These are phyloP conservation scores for Tylopilus rubrobrunneus DNA, from an alignment of 768 basidiomycete species.

Conservation along the genomic window DNA sequence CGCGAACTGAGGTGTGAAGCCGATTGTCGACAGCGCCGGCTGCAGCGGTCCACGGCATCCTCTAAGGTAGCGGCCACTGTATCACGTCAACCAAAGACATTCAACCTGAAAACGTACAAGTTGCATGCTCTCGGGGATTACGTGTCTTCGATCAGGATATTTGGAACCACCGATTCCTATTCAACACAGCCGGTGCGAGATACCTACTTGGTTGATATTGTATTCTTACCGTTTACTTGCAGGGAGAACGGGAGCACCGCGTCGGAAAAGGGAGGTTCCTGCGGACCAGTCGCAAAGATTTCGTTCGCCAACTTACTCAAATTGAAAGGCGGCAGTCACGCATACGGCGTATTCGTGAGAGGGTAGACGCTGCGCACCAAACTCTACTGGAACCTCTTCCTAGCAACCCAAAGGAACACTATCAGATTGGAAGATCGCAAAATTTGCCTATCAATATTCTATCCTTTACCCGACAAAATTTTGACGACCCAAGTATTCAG, in stretches of 20 bases:
- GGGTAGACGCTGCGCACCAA: background rate
- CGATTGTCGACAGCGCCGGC: too few species aligned
- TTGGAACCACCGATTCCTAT: background rate
- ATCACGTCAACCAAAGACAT: background rate
- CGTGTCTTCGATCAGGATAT: background rate
- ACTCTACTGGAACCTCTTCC: background rate
- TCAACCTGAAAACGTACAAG: background rate
- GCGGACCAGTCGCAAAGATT: background rate
- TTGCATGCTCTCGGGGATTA: background rate
- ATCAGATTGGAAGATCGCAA: background rate
- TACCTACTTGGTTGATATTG: too few species aligned
- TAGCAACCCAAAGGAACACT: background rate
- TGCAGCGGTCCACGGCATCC: too few species aligned
- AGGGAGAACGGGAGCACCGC: background rate
- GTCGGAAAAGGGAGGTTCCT: background rate
- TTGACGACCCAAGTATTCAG: background rate
- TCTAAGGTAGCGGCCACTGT: accelerated
- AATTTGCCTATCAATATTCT: background rate
- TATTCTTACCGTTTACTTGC: background rate
- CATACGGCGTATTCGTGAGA: background rate
- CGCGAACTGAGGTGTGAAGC: background rate
- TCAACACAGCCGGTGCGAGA: background rate
- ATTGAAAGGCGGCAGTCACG: background rate
- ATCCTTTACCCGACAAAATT: background rate
- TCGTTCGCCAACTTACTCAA: background rate